Evolutionary conservation across 2,329 filamentous ascomycete genomes (phyloP).

Genomic region (Fusarium chaquense): DNA sequence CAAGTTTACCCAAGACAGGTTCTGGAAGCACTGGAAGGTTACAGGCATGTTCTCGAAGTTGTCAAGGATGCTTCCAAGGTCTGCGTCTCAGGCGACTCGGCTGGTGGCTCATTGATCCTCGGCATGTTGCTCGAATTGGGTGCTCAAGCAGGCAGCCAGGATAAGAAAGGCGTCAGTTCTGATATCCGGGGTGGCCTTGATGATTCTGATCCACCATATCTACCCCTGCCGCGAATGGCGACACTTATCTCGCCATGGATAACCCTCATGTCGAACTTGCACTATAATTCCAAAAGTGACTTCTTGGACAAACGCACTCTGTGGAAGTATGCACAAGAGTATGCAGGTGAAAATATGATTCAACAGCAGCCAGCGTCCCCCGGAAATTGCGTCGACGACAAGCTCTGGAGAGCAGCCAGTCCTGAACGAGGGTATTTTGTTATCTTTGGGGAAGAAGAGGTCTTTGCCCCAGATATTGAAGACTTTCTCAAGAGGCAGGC

Average conservation of each 20-base stretch:
- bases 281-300: conserved; percentile 78
- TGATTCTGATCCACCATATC: conserved; percentile 29
- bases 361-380: conserved; percentile 67
- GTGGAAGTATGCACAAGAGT: conserved; percentile 77
- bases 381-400: conserved; percentile 73
- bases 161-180: conserved; percentile 31
- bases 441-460: conserved; percentile 80
- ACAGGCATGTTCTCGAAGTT: conserved; percentile 74
- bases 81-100: conserved; percentile 82
- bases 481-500: conserved; percentile 68
- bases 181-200: conserved; percentile 27
- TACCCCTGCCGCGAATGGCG: conserved; percentile 64
- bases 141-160: conserved; percentile 43
- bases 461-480: conserved; percentile 78
- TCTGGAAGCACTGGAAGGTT: conserved; percentile 76
- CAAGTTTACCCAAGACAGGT: conserved; percentile 79
- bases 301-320: conserved; percentile 77
- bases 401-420: conserved; percentile 74
- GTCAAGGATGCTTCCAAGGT: conserved; percentile 70
- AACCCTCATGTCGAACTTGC: conserved; percentile 75
- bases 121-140: conserved; percentile 78
- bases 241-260: conserved; percentile 86
- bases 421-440: conserved; percentile 77
- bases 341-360: conserved; percentile 61
- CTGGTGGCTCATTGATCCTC: conserved; percentile 79